These are phyloP conservation scores for Talaromyces rugulosus DNA, from an alignment of 2,329 filamentous ascomycete species.

Conservation along the genomic window DNA sequence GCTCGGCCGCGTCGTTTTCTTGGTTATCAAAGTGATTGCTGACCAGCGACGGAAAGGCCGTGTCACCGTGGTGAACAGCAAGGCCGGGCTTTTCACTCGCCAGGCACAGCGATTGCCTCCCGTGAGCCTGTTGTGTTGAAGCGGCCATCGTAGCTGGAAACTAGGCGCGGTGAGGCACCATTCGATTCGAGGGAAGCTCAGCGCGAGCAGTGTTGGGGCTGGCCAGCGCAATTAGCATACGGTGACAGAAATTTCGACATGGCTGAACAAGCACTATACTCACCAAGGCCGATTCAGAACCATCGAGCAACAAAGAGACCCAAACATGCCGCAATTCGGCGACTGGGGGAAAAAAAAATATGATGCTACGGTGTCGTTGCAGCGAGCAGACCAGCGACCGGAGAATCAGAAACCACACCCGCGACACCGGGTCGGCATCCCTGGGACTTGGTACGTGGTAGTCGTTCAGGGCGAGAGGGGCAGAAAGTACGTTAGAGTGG, in stretches of 20 bases:
- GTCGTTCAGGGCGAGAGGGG: background rate
- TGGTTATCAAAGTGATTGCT: slow-evolving; percentile 27
- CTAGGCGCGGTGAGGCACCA: background rate
- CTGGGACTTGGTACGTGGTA: too few relatives aligned
- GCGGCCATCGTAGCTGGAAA: slow-evolving; percentile 15
- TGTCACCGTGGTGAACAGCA: slow-evolving; percentile 21
- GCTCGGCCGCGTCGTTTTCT: slow-evolving; percentile 47
- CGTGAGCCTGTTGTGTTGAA: slow-evolving; percentile 10
- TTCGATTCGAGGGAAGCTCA: background rate
- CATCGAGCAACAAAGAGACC: background rate
- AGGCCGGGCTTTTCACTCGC: slow-evolving; percentile 18
- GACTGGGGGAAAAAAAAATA: too few relatives aligned
- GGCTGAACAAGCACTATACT: background rate
- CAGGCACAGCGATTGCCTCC: slow-evolving; percentile 22
- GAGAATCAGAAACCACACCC: background rate
- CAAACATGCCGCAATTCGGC: background rate
- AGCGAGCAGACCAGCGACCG: background rate
- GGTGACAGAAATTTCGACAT: background rate
- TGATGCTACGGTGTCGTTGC: background rate
- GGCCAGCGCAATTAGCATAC: background rate
- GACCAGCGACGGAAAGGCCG: slow-evolving; percentile 20
- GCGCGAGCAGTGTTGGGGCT: background rate
- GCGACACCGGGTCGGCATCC: background rate
- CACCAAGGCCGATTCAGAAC: background rate
- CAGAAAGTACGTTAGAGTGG: background rate